Evolutionary conservation across 805 yeast species (phyloP), one percentile per base, ranked within the genome.

Genomic region (Zygosaccharomyces lentus): DNA sequence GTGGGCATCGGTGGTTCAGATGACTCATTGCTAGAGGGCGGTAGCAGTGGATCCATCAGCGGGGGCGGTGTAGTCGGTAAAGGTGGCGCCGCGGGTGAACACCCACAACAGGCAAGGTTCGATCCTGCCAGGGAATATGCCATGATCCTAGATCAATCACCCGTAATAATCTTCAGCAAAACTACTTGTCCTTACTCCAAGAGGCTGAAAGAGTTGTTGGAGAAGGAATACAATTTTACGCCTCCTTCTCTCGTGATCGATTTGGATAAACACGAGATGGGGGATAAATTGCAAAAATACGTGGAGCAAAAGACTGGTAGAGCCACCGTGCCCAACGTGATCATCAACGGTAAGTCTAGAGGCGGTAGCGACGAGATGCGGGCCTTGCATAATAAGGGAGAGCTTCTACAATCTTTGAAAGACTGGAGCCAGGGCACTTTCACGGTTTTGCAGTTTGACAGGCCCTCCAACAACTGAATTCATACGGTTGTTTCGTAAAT

Each of bases 321-420:
- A 55, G 68, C 68, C 24, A 91, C 98, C 0, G 99, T 93, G 10
- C 99, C 99, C 21, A 93, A 93, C 61, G 77, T 93, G 16, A 72
- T 87, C 44, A 77, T 91, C 44, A 84, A 81, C 46, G 84, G 85
- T 7, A 64, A 75, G 21, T 82, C 91, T 39, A 75, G 85, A 53
- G 99, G 99, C 32, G 99, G 99, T 2, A 79, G 80, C 34, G 96
- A 88, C 64, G 97, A 90, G 46, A 78, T 93, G 63, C 71, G 65
- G 21, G 72, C 68, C 27, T 68, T 87, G 47, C 89, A 87, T 58
- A 70, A 73, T 16, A 68, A 73, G 1, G 83, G 81, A 25, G 68
- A 66, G 41, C 72, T 91, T 46, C 69, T 77, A 24, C 68, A 69
- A 1, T 65, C 65, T 43, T 70, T 89, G 58, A 69, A 66, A 35